Conservation (phyloP, 106 monocot species). For the Dioscorea alata region DNA sequence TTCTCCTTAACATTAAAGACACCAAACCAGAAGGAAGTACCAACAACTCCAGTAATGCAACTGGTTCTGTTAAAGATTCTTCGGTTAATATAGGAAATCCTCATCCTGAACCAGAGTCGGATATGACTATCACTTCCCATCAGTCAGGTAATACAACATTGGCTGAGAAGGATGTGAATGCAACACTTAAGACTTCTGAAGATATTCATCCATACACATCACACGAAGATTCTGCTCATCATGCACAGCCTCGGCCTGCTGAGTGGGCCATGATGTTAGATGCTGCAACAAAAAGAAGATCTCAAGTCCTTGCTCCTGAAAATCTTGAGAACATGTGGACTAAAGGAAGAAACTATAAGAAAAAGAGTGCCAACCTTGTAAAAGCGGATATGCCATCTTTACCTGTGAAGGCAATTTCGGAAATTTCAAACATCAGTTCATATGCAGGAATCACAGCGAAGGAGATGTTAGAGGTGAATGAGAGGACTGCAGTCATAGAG, state of each 20-base stretch:
- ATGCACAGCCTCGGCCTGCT: constrained; percentile 37
- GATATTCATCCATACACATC: constrained; percentile 13
- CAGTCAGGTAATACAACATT: constrained; percentile 20
- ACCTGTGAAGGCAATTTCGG: constrained; percentile 17
- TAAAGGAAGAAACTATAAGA: constrained; percentile 95
- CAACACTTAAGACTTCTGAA: constrained; percentile 9
- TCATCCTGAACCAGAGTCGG: constrained; percentile 13
- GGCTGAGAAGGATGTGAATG: constrained; percentile 16
- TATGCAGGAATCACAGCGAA: constrained; percentile 23
- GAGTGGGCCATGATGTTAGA: constrained; percentile 83
- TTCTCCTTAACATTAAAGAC: constrained; percentile 51
- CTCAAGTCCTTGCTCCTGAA: constrained; percentile 92
- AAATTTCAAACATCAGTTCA: constrained; percentile 10
- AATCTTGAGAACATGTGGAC: constrained; percentile 99
- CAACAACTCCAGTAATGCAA: constrained; percentile 11
- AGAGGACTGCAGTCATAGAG: constrained; percentile 20
- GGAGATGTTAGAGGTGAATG: constrained; percentile 25
- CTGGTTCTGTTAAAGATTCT: constrained; percentile 12
- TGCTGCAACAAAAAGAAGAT: constrained; percentile 89
- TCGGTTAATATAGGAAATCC: constrained; percentile 3
- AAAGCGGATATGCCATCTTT: constrained; percentile 24
- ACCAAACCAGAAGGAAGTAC: constrained; percentile 9
- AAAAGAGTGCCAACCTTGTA: constrained; percentile 42
- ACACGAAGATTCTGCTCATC: constrained; percentile 14
- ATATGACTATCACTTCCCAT: constrained; percentile 16